Evolutionary conservation across 2,329 filamentous ascomycete genomes (phyloP), one percentile per base, ranked within the genome.

Genomic region (Stenocarpella maydis): DNA sequence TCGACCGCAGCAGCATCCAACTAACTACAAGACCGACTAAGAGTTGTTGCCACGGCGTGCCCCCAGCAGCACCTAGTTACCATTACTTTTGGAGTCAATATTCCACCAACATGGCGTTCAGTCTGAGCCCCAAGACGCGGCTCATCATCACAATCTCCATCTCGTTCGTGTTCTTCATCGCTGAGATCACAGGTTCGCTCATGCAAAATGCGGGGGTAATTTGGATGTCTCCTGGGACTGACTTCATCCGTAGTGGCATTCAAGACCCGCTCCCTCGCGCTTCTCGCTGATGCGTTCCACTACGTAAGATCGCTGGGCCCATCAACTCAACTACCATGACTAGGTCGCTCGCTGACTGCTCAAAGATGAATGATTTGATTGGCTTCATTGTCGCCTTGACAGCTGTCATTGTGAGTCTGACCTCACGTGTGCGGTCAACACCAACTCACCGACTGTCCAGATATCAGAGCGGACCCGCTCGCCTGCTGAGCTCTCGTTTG

Each of bases 271-370:
- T 94, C 92, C 0, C 82, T 95, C 14, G 91, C 91, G 0, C 82
- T 95, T 2, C 82, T 94, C 31, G 91, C 92, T 34, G 92, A 95
- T 82, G 91, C 92, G 1, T 94, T 94, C 74, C 92, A 94, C 77
- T 93, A 93, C 76, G 90, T 92, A 80, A 71, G 86, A 75, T 47
- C 45, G 31, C 26, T 28, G n/a, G 47, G 24, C 47, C 65, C 12
- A 34, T 24, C 21, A 47, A 41, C n/a, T 14, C 39, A 55, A 53
- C 15, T 24, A 4, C 19, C 60, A 53, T 41, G 37, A 0, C 15
- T 8, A n/a, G 15, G 15, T 41, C 26, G 37, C 17, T 41, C 26
- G 37, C 17, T 68, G 21, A 65, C 6, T 15, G 61, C 19, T 31
- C 10, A 4, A 58, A 92, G 89, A 78, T 94, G 71, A 93, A 91